phyloP scores from a whole-genome alignment of 1,284 basidiomycete species.

The Microbotryum intermedium region DNA sequence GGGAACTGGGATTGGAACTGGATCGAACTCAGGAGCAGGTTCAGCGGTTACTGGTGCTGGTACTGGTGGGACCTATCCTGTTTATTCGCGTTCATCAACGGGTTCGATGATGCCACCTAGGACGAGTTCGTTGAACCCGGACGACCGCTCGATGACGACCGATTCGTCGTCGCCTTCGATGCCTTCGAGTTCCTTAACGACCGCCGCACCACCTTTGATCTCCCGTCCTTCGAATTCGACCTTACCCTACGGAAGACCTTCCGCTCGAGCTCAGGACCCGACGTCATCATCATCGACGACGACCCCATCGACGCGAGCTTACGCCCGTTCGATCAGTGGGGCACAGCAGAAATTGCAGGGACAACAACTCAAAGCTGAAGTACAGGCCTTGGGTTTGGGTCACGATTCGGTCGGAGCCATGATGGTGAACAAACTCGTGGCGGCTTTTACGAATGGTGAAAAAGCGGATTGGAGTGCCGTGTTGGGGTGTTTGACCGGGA shows the following conservation, averaged over 20 bases:
- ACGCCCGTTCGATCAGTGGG: constrained; percentile 20
- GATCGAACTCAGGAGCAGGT: too few relatives aligned
- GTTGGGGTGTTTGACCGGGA: constrained; percentile 4
- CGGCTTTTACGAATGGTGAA: not conserved
- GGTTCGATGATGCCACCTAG: too few relatives aligned
- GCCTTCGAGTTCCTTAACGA: too few relatives aligned
- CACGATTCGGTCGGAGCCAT: constrained; percentile 23
- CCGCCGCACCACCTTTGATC: constrained; percentile 15
- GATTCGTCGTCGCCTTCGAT: too few relatives aligned
- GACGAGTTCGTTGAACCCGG: too few relatives aligned
- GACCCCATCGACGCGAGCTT: not conserved
- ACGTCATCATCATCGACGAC: too few relatives aligned
- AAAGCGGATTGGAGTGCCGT: constrained; percentile 17
- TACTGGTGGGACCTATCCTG: too few relatives aligned
- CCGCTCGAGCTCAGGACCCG: too few relatives aligned
- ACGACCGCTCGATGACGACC: too few relatives aligned
- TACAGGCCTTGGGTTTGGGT: constrained; percentile 23
- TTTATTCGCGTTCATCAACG: too few relatives aligned
- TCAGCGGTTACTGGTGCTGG: too few relatives aligned
- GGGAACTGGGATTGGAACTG: too few relatives aligned
- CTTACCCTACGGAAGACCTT: constrained; percentile 1
- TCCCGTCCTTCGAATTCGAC: constrained; percentile 23
- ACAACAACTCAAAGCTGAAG: constrained; percentile 29
- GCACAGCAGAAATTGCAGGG: constrained; percentile 23
- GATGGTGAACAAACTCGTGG: constrained; percentile 18